Percentiles rank a stretch among this genome's conserved stretches.
Conservation (phyloP, 305 asterid species). For the Striga hermonthica region DNA sequence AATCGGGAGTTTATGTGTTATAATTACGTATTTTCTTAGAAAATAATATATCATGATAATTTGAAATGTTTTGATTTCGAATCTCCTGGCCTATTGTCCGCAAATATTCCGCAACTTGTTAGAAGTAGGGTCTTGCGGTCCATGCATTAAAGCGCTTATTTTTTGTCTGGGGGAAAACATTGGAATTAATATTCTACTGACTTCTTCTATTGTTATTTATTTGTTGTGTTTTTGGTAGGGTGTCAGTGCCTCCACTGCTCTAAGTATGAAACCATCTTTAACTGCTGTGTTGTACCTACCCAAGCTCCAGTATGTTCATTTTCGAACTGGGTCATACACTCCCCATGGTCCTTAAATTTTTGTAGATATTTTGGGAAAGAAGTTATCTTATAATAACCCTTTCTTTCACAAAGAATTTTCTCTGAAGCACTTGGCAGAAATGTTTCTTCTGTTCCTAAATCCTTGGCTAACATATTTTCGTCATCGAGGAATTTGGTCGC, state of each 20-base stretch:
- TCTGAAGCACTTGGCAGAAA: slow-evolving; percentile 22
- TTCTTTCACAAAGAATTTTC: slow-evolving; percentile 1
- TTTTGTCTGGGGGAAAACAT: no score
- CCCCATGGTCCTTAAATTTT: slow-evolving; percentile 21
- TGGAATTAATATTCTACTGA: slow-evolving; percentile 34
- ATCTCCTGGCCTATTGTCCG: no score
- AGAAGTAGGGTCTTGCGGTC: no score
- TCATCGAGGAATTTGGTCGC: slow-evolving; percentile 17
- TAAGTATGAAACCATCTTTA: slow-evolving; percentile 68
- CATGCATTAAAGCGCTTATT: no score
- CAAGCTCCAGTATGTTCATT: slow-evolving; percentile 65
- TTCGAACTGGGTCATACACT: slow-evolving; percentile 28
- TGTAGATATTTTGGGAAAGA: slow-evolving; percentile 13
- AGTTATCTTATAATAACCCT: slow-evolving; percentile 11
- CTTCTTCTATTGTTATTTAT: not conserved
- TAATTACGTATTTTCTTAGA: no score
- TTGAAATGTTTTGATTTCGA: no score
- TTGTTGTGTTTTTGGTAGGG: slow-evolving; percentile 49
- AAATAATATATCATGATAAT: no score
- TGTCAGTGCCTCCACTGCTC: slow-evolving; percentile 60
- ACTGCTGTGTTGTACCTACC: slow-evolving; percentile 55
- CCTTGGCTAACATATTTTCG: slow-evolving; percentile 2
- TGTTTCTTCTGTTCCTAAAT: slow-evolving; percentile 15
- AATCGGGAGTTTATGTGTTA: no score
- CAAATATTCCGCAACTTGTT: no score